Evolutionary conservation across 2,329 filamentous ascomycete species (phyloP).

Genomic region (Fusarium nelsonii): DNA sequence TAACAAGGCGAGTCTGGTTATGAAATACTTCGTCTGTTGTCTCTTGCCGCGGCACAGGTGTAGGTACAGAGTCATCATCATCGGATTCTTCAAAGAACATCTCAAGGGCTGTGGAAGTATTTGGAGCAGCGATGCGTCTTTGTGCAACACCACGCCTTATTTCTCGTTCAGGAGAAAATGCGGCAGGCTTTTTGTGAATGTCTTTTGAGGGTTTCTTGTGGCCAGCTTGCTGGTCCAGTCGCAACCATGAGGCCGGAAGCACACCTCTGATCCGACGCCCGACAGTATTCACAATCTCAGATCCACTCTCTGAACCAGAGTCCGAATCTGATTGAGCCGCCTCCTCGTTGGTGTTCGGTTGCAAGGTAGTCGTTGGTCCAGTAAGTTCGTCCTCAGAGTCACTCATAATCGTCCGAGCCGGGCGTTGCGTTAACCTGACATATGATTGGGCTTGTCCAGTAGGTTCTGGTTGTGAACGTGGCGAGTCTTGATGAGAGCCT

Average conservation of each 20-base stretch:
- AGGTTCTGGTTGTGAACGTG: neutral
- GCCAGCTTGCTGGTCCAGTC: slow-evolving; percentile 65
- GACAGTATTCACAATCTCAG: slow-evolving; percentile 56
- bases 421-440: slow-evolving; percentile 9
- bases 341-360: slow-evolving; percentile 15
- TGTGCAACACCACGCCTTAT: slow-evolving; percentile 65
- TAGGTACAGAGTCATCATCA: slow-evolving; percentile 48
- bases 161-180: slow-evolving; percentile 55
- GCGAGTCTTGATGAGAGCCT: neutral
- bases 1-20: slow-evolving; percentile 46
- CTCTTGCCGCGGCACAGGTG: slow-evolving; percentile 32
- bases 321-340: slow-evolving; percentile 51
- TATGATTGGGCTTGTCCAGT: slow-evolving; percentile 3
- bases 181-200: slow-evolving; percentile 46
- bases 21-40: slow-evolving; percentile 45
- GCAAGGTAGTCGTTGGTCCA: slow-evolving; percentile 7
- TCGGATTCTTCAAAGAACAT: slow-evolving; percentile 64
- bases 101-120: slow-evolving; percentile 45
- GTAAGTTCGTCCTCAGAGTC: slow-evolving; percentile 46
- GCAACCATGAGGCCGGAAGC: slow-evolving; percentile 75
- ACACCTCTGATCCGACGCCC: slow-evolving; percentile 68
- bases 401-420: slow-evolving; percentile 27
- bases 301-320: slow-evolving; percentile 57
- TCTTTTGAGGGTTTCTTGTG: slow-evolving; percentile 50
- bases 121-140: slow-evolving; percentile 53